These are phyloP conservation scores for Lipomyces yamadae DNA, from an alignment of 805 yeast genomes.

Conservation along the genomic window DNA sequence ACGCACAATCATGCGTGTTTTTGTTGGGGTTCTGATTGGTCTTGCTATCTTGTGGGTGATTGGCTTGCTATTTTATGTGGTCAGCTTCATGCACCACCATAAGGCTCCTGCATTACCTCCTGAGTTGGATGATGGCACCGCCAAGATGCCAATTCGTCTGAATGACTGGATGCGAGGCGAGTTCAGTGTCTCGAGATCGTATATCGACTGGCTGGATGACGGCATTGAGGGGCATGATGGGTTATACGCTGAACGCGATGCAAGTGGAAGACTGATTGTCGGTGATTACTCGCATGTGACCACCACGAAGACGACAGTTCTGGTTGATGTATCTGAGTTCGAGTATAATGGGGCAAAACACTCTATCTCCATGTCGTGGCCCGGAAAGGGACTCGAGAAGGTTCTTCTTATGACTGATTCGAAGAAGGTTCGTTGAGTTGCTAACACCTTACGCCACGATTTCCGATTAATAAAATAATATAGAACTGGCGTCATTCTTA, in stretches of 20 bases:
- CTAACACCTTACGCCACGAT: background rate
- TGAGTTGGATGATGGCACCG: conserved; percentile 7
- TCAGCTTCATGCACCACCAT: conserved; percentile 15
- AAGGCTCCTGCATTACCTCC: conserved; percentile 10
- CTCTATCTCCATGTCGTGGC: conserved; percentile 21
- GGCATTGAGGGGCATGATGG: conserved; percentile 37
- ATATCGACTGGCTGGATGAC: conserved; percentile 34
- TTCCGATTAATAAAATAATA: background rate
- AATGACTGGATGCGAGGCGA: conserved; percentile 26
- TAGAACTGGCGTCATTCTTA: conserved; percentile 73
- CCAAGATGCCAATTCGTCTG: conserved; percentile 17
- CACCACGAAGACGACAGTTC: conserved; percentile 13
- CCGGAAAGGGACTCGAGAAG: conserved; percentile 41
- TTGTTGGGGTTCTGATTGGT: conserved; percentile 25
- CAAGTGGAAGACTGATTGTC: conserved; percentile 23
- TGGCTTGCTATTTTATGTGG: conserved; percentile 31
- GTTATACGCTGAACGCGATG: conserved; percentile 30
- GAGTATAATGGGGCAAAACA: conserved; percentile 21
- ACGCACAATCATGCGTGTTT: conserved; percentile 26
- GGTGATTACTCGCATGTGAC: conserved; percentile 37
- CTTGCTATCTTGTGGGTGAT: conserved; percentile 26
- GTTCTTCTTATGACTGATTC: conserved; percentile 62
- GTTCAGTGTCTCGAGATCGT: conserved; percentile 24
- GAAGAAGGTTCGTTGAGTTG: conserved; percentile 36
- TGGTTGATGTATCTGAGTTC: conserved; percentile 26